Conservation (phyloP, 495 filamentous ascomycete genomes). For the Penicillium cataractarum region DNA sequence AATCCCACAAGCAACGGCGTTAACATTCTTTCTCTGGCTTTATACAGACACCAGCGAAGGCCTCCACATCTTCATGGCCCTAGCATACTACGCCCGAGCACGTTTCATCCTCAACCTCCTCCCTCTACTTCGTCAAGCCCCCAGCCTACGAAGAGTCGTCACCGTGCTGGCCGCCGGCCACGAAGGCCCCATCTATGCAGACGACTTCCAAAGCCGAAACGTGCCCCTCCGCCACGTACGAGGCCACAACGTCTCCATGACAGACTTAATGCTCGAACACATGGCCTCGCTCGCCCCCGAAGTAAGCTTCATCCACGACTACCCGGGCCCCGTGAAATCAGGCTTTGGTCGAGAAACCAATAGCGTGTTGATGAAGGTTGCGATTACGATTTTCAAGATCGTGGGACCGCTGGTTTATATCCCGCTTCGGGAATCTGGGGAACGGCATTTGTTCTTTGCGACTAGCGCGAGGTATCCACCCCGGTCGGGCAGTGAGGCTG, state of each 20-base stretch:
- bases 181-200: slow-evolving; percentile 54
- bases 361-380: slow-evolving; percentile 11
- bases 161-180: slow-evolving; percentile 54
- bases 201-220: slow-evolving; percentile 48
- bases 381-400: slow-evolving; percentile 19
- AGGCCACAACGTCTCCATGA: slow-evolving; percentile 48
- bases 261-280: slow-evolving; percentile 54
- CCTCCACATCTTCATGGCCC: slow-evolving; percentile 54
- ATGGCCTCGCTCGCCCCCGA: slow-evolving; percentile 37
- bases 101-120: slow-evolving; percentile 67
- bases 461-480: slow-evolving; percentile 56
- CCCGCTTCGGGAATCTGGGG: slow-evolving; percentile 49
- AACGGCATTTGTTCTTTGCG: slow-evolving; percentile 57
- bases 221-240: slow-evolving; percentile 15
- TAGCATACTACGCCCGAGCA: slow-evolving; percentile 64
- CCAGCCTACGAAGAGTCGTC: slow-evolving; percentile 60
- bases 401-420: slow-evolving; percentile 35
- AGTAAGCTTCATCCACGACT: slow-evolving; percentile 16
- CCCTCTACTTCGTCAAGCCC: slow-evolving; percentile 54
- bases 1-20: neutral
- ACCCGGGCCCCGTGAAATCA: slow-evolving; percentile 7
- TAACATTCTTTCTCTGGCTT: neutral
- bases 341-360: slow-evolving; percentile 4
- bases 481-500: slow-evolving; percentile 18
- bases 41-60: slow-evolving; percentile 59